These are phyloP conservation scores for Musa schizocarpa DNA, from an alignment of 176 grass and related monocot species.

Conservation along the genomic window DNA sequence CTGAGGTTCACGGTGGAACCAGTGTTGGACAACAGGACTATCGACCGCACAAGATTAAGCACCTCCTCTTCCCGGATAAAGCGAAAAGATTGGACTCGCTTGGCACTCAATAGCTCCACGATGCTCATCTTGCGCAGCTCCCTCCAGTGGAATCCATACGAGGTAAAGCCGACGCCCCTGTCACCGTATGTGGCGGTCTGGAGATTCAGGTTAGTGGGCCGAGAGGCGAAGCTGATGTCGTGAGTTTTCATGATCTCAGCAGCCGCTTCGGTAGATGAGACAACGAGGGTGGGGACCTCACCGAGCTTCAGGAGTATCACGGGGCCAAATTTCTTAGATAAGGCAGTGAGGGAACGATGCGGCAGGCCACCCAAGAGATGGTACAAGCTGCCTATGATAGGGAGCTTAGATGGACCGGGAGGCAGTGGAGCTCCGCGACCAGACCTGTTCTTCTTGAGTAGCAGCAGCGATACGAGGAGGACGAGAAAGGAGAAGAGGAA, in stretches of 20 bases:
- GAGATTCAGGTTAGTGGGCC: slow-evolving; percentile 15
- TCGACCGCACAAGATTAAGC: slow-evolving; percentile 5
- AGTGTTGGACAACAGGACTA: not conserved
- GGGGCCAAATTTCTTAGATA: slow-evolving; percentile 26
- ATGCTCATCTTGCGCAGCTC: slow-evolving; percentile 34
- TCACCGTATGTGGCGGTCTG: slow-evolving; percentile 15
- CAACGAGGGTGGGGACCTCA: slow-evolving; percentile 31
- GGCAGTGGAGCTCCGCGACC: slow-evolving; percentile 7
- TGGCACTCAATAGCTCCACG: slow-evolving; percentile 31
- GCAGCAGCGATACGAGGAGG: slow-evolving; percentile 4
- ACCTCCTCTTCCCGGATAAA: slow-evolving; percentile 25
- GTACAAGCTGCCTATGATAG: slow-evolving; percentile 45
- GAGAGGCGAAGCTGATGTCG: slow-evolving; percentile 36
- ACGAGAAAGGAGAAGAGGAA: too few species aligned
- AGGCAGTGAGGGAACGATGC: slow-evolving; percentile 30
- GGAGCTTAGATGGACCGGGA: slow-evolving; percentile 27
- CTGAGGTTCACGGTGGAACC: not conserved
- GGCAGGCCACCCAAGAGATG: slow-evolving; percentile 32
- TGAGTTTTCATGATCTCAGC: slow-evolving; percentile 49
- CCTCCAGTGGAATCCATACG: slow-evolving; percentile 46
- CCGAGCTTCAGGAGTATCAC: slow-evolving; percentile 47
- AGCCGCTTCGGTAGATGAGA: slow-evolving; percentile 34
- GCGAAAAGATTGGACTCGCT: slow-evolving; percentile 22
- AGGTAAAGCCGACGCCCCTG: slow-evolving; percentile 38
- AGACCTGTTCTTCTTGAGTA: not conserved